These are phyloP conservation scores for Cercospora sp. DNA, from an alignment of 2,329 filamentous ascomycete genomes.

Conservation along the genomic window DNA sequence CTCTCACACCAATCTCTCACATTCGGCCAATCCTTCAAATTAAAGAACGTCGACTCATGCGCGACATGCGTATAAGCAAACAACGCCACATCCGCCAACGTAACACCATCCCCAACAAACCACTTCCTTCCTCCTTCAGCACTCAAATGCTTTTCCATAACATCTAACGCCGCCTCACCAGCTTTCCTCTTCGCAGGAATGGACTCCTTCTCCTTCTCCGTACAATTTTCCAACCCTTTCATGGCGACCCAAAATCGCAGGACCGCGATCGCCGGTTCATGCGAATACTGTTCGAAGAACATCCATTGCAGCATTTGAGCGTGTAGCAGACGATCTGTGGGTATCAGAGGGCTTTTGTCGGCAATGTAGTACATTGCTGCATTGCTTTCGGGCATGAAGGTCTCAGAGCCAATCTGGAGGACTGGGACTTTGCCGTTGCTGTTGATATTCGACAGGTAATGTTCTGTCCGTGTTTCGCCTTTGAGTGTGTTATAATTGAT, in stretches of 20 bases:
- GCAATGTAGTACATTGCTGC: constrained; percentile 25
- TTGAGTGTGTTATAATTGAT: constrained; percentile 18
- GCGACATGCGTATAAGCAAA: neutral
- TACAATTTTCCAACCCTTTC: neutral
- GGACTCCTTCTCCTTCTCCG: neutral
- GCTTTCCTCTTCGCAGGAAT: neutral
- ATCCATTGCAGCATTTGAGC: constrained; percentile 25
- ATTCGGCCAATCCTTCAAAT: neutral
- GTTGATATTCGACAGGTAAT: constrained; percentile 19
- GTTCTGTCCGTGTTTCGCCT: constrained; percentile 17
- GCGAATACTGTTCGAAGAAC: constrained; percentile 24
- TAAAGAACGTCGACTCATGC: neutral
- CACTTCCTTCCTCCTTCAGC: neutral
- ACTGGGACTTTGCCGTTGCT: constrained; percentile 21
- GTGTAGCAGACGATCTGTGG: constrained; percentile 14
- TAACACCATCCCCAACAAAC: neutral
- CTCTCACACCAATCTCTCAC: neutral
- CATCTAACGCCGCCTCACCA: neutral
- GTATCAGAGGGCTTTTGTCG: constrained; percentile 14
- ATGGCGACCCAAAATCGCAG: constrained; percentile 12
- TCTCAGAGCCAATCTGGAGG: constrained; percentile 18
- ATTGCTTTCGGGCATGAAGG: constrained; percentile 22
- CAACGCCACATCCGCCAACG: neutral
- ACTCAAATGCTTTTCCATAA: neutral
- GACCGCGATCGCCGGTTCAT: constrained; percentile 16